Conservation (phyloP, 2,329 filamentous ascomycete species). For the Mycosphaerelloides madeirae region DNA sequence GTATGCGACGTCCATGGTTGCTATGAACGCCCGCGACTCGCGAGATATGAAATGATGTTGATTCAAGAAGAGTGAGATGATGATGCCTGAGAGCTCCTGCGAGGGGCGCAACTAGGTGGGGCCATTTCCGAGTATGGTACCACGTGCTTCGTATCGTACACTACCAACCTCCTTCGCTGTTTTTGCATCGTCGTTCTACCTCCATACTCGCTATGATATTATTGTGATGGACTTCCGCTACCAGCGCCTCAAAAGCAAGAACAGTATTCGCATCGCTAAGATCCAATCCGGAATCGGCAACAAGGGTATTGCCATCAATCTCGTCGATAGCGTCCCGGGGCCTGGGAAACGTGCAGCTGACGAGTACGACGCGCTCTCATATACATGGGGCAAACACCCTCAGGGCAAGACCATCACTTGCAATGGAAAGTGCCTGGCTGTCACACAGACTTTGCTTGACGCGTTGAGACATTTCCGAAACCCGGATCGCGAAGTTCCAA, state of each 20-base stretch:
- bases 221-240: conserved; percentile 21
- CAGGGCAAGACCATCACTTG: conserved; percentile 25
- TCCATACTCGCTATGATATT: too few species aligned
- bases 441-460: conserved; percentile 26
- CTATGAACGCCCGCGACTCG: not conserved
- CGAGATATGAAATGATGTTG: not conserved
- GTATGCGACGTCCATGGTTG: conserved; percentile 89
- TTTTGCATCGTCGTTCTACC: too few species aligned
- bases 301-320: conserved; percentile 23
- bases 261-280: conserved; percentile 27
- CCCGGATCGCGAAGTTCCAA: conserved; percentile 10
- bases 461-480: conserved; percentile 27
- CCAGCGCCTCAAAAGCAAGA: conserved; percentile 21
- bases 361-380: conserved; percentile 29
- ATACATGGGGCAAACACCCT: conserved; percentile 25
- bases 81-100: too few species aligned
- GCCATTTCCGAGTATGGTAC: too few species aligned
- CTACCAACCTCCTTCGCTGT: too few species aligned
- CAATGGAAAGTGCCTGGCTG: conserved; percentile 22
- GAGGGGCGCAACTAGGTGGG: too few species aligned
- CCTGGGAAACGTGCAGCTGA: conserved; percentile 11
- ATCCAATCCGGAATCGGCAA: conserved; percentile 24
- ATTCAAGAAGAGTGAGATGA: not conserved
- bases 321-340: conserved; percentile 24
- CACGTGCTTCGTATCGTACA: too few species aligned